Percentiles rank a stretch among this genome's conserved stretches.
Conservation (phyloP, 163 green algal genomes). For the Chlorella variabilis region DNA sequence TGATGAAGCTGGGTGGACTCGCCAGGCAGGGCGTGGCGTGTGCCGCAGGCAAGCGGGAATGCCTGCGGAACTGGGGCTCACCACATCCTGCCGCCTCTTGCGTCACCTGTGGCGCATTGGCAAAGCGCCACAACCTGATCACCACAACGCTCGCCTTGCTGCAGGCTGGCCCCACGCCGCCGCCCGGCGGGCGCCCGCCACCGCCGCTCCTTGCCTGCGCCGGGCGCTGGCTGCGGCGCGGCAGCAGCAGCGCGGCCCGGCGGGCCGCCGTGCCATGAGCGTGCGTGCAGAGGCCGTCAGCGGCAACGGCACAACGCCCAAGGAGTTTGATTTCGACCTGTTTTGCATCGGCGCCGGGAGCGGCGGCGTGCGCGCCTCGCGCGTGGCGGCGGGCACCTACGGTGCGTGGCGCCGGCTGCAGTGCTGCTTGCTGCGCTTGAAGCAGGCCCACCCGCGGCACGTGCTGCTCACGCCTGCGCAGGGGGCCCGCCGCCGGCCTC, state of each 20-base stretch:
- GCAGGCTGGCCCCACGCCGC: slow-evolving; percentile 23
- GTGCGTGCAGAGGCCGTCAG: slow-evolving; percentile 4
- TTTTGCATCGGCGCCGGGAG: slow-evolving; percentile 93
- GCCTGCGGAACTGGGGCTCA: too few relatives aligned
- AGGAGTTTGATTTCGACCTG: slow-evolving; percentile 89
- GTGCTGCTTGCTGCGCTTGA: neutral
- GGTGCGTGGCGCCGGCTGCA: slow-evolving; percentile 33
- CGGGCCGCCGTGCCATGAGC: neutral
- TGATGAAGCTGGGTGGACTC: slow-evolving; percentile 5
- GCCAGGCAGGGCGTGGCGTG: slow-evolving; percentile 1
- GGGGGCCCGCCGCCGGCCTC: too few relatives aligned
- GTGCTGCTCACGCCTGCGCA: too few relatives aligned
- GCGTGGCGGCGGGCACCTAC: slow-evolving; percentile 61
- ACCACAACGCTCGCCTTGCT: too few relatives aligned
- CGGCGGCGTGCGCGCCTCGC: slow-evolving; percentile 82
- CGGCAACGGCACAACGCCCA: slow-evolving; percentile 3
- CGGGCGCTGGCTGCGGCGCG: neutral
- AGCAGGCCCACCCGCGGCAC: too few relatives aligned
- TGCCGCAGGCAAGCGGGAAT: slow-evolving; percentile 5
- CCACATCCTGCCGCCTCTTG: too few relatives aligned
- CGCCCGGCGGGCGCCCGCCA: neutral
- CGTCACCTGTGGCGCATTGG: too few relatives aligned
- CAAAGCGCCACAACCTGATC: too few relatives aligned
- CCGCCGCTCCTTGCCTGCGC: neutral
- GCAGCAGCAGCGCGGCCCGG: neutral